Conservation (phyloP, 1,139 yeast genomes). For the Hyphopichia buzzinii region DNA sequence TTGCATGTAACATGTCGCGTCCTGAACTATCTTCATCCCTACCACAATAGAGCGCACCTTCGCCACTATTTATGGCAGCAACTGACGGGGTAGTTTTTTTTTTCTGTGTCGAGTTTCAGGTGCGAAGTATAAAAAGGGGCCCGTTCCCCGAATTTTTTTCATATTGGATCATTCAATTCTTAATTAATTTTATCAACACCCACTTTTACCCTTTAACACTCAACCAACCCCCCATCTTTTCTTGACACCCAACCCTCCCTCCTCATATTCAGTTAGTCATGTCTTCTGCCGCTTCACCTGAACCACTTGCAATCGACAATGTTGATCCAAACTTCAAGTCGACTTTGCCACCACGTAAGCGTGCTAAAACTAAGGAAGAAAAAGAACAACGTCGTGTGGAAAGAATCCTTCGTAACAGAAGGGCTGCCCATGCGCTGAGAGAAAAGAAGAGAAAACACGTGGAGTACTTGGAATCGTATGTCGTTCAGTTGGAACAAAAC, state of each 20-base stretch:
- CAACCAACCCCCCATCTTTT: not conserved
- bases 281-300: not conserved
- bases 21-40: too few species aligned
- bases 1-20: too few species aligned
- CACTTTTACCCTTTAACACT: not conserved
- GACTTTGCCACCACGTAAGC: constrained; percentile 86
- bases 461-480: constrained; percentile 74
- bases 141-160: not conserved
- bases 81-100: not conserved
- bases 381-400: constrained; percentile 95
- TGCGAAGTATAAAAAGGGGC: constrained; percentile 1
- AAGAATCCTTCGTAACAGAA: constrained; percentile 86
- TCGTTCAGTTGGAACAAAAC: constrained; percentile 46
- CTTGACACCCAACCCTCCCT: not conserved
- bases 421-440: constrained; percentile 96
- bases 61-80: not conserved
- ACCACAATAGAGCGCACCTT: too few species aligned
- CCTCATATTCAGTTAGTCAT: not conserved
- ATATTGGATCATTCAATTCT: constrained; percentile 1
- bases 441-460: constrained; percentile 94
- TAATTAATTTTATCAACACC: too few species aligned
- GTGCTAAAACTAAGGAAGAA: constrained; percentile 95
- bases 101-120: not conserved
- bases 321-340: constrained; percentile 26
- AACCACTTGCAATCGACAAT: constrained; percentile 1